phyloP scores from a whole-genome alignment of 2,329 filamentous ascomycete species.

The Graphilbum sp. region DNA sequence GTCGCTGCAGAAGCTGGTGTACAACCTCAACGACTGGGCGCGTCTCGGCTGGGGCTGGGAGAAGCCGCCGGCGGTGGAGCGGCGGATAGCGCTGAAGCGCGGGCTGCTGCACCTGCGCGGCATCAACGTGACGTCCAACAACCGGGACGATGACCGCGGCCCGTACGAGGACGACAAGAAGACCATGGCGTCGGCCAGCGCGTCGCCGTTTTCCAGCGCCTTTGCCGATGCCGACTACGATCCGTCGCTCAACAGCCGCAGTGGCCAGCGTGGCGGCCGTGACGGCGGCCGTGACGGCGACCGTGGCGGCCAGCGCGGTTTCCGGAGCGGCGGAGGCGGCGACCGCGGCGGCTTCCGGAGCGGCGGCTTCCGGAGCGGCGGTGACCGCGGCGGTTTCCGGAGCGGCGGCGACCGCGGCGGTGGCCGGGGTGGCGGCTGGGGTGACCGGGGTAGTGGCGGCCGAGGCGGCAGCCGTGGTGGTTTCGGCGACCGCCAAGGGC shows the following conservation, averaged over 20 bases:
- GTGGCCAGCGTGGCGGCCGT: not conserved
- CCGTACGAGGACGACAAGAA: not conserved
- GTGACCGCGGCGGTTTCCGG: no score
- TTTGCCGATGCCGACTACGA: no score
- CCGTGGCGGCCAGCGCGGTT: not conserved
- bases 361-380: not conserved
- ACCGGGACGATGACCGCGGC: not conserved
- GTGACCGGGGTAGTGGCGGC: not conserved
- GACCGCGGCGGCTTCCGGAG: not conserved
- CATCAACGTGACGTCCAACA: constrained; percentile 1
- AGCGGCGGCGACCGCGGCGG: not conserved
- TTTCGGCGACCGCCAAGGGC: not conserved
- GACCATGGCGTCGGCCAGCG: no score
- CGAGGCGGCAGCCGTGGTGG: no score
- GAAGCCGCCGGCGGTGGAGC: constrained; percentile 22
- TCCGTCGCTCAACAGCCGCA: no score
- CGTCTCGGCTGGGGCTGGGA: constrained; percentile 33
- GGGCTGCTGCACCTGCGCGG: constrained; percentile 5
- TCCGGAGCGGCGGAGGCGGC: not conserved
- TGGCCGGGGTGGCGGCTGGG: not conserved
- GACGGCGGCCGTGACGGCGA: not conserved
- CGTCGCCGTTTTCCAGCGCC: no score
- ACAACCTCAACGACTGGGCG: constrained; percentile 37
- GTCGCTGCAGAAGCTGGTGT: constrained; percentile 23
- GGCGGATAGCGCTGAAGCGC: constrained; percentile 11